Base-by-base conservation (phyloP, 2,329 filamentous ascomycete species). In the Dendryphion nanum region DNA sequence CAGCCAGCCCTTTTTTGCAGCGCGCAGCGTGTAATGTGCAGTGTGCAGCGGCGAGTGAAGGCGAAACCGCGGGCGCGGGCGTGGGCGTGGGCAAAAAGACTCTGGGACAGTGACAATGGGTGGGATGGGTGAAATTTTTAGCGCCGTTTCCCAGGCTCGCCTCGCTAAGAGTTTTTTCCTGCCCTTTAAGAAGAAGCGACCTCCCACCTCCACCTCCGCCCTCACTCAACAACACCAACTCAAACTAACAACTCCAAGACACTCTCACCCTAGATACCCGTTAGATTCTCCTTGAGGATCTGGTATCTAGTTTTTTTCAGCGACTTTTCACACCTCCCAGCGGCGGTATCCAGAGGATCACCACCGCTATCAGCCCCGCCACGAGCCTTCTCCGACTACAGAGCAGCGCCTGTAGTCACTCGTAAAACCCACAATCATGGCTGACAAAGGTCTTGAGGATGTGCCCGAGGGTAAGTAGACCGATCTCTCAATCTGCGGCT, bases 361-460 rank as follows among this genome's bases (percentile, higher is more conserved):
- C 59, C 62, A 52, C 64, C 64, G 53, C 64, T 59, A 47, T 57
- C 53, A 60, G 54, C 66, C 53, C 63, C 60, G 57, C 60, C 55
- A 64, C 55, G 49, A 55, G 54, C 59, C 56, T 57, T 53, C 50
- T 46, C 34, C 39, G 59, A 64, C 61, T 63, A 60, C 61, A 59
- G 59, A 49, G 52, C 83, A 74, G 75, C 71, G 85, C 83, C 85
- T 88, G 86, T 81, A 83, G 78, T 81, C 71, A 64, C 40, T 33
- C 63, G 54, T 48, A 31, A 35, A 63, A 74, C 78, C 76, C 83
- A 83, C 88, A 91, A 96, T 86, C 82, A 97, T 97, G 91, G 91
- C 90, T 89, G 83, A 85, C 71, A 86, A 95, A 81, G 91, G 91
- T 81, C 89, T 97, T 78, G 90, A 96, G 81, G 91, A 97, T 73